Percentiles rank a stretch among this genome's conserved stretches.
Evolutionary conservation across 495 filamentous ascomycete species (phyloP).

Genomic region (Podospora fimiseda): DNA sequence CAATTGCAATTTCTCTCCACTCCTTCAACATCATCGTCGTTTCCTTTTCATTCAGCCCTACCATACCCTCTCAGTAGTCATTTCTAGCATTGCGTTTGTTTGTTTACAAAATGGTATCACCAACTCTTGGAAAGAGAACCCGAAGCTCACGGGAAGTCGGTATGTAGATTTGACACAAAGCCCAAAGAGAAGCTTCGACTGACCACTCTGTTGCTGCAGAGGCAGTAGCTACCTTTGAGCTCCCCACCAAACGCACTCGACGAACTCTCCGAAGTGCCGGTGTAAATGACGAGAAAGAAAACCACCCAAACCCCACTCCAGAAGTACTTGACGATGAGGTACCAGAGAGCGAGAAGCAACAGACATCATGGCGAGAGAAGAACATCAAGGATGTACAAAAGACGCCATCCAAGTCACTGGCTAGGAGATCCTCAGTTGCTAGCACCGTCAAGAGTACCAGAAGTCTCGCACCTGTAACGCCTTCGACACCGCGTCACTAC

Average conservation of each 20-base stretch:
- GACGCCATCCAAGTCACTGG: conserved; percentile 24
- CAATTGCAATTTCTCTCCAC: not conserved
- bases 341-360: not conserved
- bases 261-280: conserved; percentile 26
- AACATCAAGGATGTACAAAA: conserved; percentile 14
- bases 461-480: conserved; percentile 48
- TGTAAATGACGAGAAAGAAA: conserved; percentile 40
- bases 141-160: conserved; percentile 51
- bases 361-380: conserved; percentile 2
- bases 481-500: conserved; percentile 55
- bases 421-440: conserved; percentile 10
- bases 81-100: not conserved
- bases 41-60: conserved; percentile 8
- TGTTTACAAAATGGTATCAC: conserved; percentile 48
- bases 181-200: conserved; percentile 20
- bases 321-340: conserved; percentile 3
- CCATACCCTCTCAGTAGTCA: conserved; percentile 1
- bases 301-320: conserved; percentile 6
- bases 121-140: conserved; percentile 68
- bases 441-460: conserved; percentile 15
- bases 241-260: conserved; percentile 57
- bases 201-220: conserved; percentile 26
- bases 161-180: conserved; percentile 36
- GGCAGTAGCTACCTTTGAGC: conserved; percentile 21
- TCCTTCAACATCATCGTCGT: conserved; percentile 18